Conservation (phyloP, 179 eudicot genomes). For the Silene coronaria region DNA sequence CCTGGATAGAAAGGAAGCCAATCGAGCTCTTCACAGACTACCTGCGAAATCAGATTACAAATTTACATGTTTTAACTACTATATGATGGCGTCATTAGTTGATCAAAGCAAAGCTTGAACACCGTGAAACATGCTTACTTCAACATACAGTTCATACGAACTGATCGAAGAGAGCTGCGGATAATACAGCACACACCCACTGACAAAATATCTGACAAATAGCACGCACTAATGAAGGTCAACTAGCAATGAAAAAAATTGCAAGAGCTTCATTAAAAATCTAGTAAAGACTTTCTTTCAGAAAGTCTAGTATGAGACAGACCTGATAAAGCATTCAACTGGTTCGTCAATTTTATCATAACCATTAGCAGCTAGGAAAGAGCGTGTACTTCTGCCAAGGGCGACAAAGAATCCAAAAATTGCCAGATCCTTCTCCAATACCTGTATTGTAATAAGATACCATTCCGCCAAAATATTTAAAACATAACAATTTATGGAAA, state of each 20-base stretch:
- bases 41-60: slow-evolving; percentile 37
- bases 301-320: not conserved
- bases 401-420: slow-evolving; percentile 92
- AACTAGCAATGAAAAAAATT: not conserved
- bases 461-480: not conserved
- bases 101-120: not conserved
- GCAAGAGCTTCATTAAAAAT: not conserved
- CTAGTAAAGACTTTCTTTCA: too few species aligned
- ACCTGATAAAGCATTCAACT: slow-evolving; percentile 75
- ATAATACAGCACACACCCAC: slow-evolving; percentile 88
- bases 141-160: slow-evolving; percentile 92
- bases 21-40: slow-evolving; percentile 96
- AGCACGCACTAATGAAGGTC: slow-evolving; percentile 3
- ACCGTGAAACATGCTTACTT: slow-evolving; percentile 51
- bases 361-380: slow-evolving; percentile 67
- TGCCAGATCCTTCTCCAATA: slow-evolving; percentile 87
- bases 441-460: slow-evolving; percentile 36
- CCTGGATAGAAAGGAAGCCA: slow-evolving; percentile 98
- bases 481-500: not conserved
- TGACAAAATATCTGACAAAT: slow-evolving; percentile 58
- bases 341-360: slow-evolving; percentile 61
- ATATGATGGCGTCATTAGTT: not conserved
- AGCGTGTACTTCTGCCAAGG: slow-evolving; percentile 80
- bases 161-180: slow-evolving; percentile 94
- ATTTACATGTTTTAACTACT: slow-evolving; percentile 7